Evolutionary conservation across 768 basidiomycete species (phyloP), one percentile per base, ranked within the genome.

Genomic region (Kwoniella mangroviensis): DNA sequence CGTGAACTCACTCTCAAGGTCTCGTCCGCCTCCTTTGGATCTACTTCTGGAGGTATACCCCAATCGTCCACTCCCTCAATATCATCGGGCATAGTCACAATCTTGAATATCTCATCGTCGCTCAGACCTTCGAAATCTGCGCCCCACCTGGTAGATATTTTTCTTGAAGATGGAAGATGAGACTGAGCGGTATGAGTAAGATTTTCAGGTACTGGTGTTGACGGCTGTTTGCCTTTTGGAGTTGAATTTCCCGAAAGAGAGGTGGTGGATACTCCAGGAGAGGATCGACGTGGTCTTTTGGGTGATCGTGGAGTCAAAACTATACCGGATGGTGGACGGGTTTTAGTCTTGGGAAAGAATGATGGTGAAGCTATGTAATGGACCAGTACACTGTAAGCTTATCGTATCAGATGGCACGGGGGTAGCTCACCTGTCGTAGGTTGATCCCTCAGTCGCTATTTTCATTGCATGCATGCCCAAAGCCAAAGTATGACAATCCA

Each of bases 1-100:
- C 11, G 7, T 3, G 6, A 10, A 63, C 75, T 59, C 43, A 80
- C 79, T 67, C 74, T 74, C 21, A 78, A 54, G 2, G 55, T 60
- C n/a, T 54, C 68, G 57, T 42, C 71, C 55, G 49, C 51, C 49
- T 60, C 68, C 4, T 53, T 22, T 15, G 72, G 73, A 61, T 76
- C 71, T 22, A 77, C 77, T 19, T 63, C 72, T 12, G 66, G 67
- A n/a, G 82, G 82, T 67, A 83, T 80, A 5, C 79, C 80, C 82
- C 82, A 83, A 60, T 80, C 73, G 1, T 71, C 62, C 40, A 70
- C 57, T 26, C 73, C 78, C 3, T 58, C 64, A 28, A 74, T 70
- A 13, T 70, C 74, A 5, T 34, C 49, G 15, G 81, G 79, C 17
- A 65, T 51, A 9, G 79, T 79, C 11, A 76, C 69, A 1, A 57